Base-by-base conservation (phyloP, 176 grass and related monocot species). In the Secale cereale region DNA sequence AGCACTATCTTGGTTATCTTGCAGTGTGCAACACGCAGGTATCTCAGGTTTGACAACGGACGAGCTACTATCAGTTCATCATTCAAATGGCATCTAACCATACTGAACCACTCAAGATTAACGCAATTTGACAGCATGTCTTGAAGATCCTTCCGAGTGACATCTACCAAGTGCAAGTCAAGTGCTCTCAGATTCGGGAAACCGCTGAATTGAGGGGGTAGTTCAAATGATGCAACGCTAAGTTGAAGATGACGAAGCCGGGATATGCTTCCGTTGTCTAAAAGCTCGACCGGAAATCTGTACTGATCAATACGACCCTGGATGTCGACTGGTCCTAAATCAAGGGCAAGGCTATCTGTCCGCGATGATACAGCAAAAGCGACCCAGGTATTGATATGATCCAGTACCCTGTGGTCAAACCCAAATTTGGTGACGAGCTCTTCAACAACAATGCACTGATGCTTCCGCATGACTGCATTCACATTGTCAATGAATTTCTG, bases 381-480 rank as follows among this genome's bases (percentile, higher is more conserved):
- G 27, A 76, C 43, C 85, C 85, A 87, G 3, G n/a, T 87, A 8
- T 81, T 52, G 43, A 87, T 26, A 81, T 82, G 70, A 87, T 25
- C 23, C 17, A 75, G 29, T 31, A 76, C 29, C 4, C 14, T 66
- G 5, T 2, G 19, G 70, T 76, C n/a, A 7, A 75, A 66, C 14
- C 71, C 67, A 37, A 80, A 8, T 64, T 36, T 86, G 39, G 80
- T 60, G 67, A 80, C 39, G 3, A 79, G 68, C 59, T 43, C 32
- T 16, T 87, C 43, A 56, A 81, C 59, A 23, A 41, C 45, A 43
- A 39, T 54, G 40, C 78, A 70, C 27, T 6, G 39, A 12, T 76
- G 70, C 31, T 66, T 23, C 15, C 27, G 57, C 78, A 87, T 22
- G 41, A 81, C 59, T 10, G 10, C n/a, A 66, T 87, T 75, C 39